Evolutionary conservation across 768 basidiomycete species (phyloP), one percentile per base, ranked within the genome.

Genomic region (Podaxis mareebaensis): DNA sequence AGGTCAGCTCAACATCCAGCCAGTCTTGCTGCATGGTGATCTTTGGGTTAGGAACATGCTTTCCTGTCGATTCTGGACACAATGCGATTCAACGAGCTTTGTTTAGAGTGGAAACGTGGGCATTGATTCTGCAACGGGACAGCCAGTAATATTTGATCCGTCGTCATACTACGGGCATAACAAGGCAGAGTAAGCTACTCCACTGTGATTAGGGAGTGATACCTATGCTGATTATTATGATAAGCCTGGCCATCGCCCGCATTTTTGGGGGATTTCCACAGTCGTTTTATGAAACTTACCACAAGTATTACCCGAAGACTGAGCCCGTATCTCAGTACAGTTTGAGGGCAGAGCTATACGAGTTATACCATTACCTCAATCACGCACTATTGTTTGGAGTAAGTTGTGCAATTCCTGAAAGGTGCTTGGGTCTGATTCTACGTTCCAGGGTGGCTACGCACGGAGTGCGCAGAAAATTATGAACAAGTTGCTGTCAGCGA

Each of bases 341-440:
- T 30, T 77, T 86, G 40, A 82, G 92, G 38, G 80, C 74, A 36
- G 83, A 89, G 56, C 73, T 93, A n/a, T 93, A 93, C 67, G 85
- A 91, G 72, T 74, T 93, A 28, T 93, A 90, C 66, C 92, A 93
- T 73, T 91, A 92, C 69, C 75, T 93, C 66, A 93, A 93, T 67
- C 92, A 93, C 68, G 91, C 91, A 0, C 76, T 91, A 4, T 71
- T 93, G 4, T 93, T 93, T 69, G 90, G 90, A 64, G 91, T 92
- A 70, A 76, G 88, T 77, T 8, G 38, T 48, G 68, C 75, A 28
- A 15, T 8, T 8, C 61, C 38, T 48, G 8, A 24, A 15, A 28
- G 22, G 24, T 20, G 10, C 28, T 46, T n/a, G 22, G 24, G 26
- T 55, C 49, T 24, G 48, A 38, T 48, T 17, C 7, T 28, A 8